These are phyloP conservation scores for Penicillium sp. DNA, from an alignment of 2,329 filamentous ascomycete genomes.

Conservation along the genomic window DNA sequence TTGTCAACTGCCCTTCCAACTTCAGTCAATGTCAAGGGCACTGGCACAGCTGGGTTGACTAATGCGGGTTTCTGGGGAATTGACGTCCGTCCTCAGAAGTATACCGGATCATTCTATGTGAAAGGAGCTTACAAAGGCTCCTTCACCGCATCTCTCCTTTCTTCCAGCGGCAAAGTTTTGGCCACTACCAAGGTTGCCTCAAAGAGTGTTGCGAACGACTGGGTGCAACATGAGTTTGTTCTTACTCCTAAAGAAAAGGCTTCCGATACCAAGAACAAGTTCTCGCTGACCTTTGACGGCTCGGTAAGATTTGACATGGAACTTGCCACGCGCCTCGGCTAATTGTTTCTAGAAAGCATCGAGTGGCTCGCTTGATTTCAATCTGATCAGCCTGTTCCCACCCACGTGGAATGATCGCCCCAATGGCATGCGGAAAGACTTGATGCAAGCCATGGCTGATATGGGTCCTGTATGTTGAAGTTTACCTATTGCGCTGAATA, in stretches of 20 bases:
- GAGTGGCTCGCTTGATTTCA: slow-evolving; percentile 48
- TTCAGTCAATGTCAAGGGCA: slow-evolving; percentile 43
- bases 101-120: slow-evolving; percentile 53
- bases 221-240: slow-evolving; percentile 43
- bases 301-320: slow-evolving; percentile 20
- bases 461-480: slow-evolving; percentile 21
- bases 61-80: slow-evolving; percentile 56
- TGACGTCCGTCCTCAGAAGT: slow-evolving; percentile 48
- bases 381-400: slow-evolving; percentile 54
- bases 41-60: slow-evolving; percentile 47
- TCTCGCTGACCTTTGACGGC: slow-evolving; percentile 51
- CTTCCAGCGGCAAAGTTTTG: slow-evolving; percentile 39
- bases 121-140: slow-evolving; percentile 36
- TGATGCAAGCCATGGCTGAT: slow-evolving; percentile 44
- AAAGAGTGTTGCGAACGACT: slow-evolving; percentile 38
- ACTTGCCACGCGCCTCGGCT: background rate
- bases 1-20: slow-evolving; percentile 47
- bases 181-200: slow-evolving; percentile 33
- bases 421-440: slow-evolving; percentile 52
- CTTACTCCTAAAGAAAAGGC: slow-evolving; percentile 20
- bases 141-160: slow-evolving; percentile 40
- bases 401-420: slow-evolving; percentile 54
- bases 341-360: slow-evolving; percentile 29
- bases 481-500: background rate
- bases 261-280: slow-evolving; percentile 50